phyloP scores from a whole-genome alignment of 768 basidiomycete genomes.

The Termitomyces sp. region DNA sequence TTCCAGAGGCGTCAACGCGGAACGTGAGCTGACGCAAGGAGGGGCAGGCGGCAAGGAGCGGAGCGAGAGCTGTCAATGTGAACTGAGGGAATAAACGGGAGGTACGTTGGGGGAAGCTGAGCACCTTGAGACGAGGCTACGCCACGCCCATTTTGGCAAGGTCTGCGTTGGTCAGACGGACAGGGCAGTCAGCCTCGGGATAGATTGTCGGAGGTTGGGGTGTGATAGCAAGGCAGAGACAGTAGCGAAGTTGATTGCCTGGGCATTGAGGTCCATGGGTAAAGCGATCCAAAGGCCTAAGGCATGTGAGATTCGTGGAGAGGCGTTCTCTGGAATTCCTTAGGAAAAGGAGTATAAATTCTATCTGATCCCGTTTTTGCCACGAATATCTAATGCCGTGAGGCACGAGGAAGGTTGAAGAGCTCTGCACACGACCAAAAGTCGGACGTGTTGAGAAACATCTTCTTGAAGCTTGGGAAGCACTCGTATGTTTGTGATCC shows the following conservation, averaged over 20 bases:
- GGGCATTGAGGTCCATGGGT: neutral
- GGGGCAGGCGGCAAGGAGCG: constrained; percentile 1
- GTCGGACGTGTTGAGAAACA: neutral
- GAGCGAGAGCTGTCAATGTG: constrained; percentile 4
- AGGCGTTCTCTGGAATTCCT: neutral
- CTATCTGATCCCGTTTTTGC: neutral
- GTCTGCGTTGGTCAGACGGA: constrained; percentile 4
- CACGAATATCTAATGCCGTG: neutral
- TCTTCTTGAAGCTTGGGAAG: neutral
- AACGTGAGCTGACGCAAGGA: constrained; percentile 4
- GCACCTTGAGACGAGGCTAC: constrained; percentile 5
- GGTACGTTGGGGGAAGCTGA: constrained; percentile 6
- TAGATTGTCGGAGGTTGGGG: neutral
- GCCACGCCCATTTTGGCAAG: constrained; percentile 4
- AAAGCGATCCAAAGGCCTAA: constrained; percentile 1
- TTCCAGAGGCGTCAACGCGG: constrained; percentile 7
- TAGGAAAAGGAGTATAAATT: neutral
- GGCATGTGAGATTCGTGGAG: neutral
- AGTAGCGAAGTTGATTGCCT: neutral
- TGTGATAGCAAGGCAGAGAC: neutral
- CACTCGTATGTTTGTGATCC: neutral
- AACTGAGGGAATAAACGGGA: neutral
- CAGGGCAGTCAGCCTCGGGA: neutral
- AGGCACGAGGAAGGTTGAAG: constrained; percentile 1
- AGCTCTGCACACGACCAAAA: neutral